phyloP scores from a whole-genome alignment of 192 early-diverging fungal genomes.

The Jimgerdemannia flammicorona region DNA sequence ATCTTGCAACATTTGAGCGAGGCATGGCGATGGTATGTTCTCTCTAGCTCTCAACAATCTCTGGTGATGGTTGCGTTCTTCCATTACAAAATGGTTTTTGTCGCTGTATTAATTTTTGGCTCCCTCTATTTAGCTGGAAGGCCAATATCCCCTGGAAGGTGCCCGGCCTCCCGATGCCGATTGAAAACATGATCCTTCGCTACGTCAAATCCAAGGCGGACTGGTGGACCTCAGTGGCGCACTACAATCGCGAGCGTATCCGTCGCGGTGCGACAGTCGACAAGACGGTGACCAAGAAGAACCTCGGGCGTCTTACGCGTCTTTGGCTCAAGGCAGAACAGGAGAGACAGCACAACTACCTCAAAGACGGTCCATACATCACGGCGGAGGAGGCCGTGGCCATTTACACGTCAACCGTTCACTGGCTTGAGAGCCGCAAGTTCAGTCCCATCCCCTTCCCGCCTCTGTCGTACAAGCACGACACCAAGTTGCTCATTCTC shows the following conservation, averaged over 20 bases:
- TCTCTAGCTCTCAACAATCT: too few relatives aligned
- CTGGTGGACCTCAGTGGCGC: constrained; percentile 98
- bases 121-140: constrained; percentile 63
- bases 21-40: constrained; percentile 73
- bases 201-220: constrained; percentile 99
- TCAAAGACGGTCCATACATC: constrained; percentile 98
- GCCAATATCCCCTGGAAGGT: constrained; percentile 99
- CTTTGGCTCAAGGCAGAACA: constrained; percentile 99
- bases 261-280: constrained; percentile 97
- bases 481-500: constrained; percentile 96
- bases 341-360: constrained; percentile 98
- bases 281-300: constrained; percentile 98
- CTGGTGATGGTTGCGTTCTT: too few relatives aligned
- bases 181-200: constrained; percentile 98
- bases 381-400: constrained; percentile 97
- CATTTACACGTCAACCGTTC: constrained; percentile 95
- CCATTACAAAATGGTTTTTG: too few relatives aligned
- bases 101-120: too few relatives aligned
- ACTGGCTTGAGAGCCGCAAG: constrained; percentile 97
- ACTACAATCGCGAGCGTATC: constrained; percentile 99
- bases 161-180: constrained; percentile 93
- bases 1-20: constrained; percentile 96
- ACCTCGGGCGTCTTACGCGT: constrained; percentile 95
- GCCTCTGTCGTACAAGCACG: constrained; percentile 99
- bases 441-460: constrained; percentile 99